A percentile compares a stretch with the other conserved stretches of the same genome.
Conservation (phyloP, 2,329 filamentous ascomycete genomes). For the Achaetomium macrosporum region DNA sequence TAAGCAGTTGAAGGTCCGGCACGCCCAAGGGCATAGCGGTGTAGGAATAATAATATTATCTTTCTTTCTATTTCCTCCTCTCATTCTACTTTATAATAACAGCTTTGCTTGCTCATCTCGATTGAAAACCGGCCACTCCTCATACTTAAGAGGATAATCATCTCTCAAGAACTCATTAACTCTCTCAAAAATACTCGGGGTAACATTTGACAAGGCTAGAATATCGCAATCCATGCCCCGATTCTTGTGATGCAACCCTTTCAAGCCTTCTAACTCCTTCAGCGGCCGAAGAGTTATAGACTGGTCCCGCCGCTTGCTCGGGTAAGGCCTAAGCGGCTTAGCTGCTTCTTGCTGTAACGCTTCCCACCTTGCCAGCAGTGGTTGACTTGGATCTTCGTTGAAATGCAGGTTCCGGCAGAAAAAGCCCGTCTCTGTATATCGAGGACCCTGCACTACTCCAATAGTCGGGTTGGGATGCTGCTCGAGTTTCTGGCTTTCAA, state of each 20-base stretch:
- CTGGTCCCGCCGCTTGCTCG: background rate
- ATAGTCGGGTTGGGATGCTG: slow-evolving; percentile 42
- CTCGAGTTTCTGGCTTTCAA: slow-evolving; percentile 38
- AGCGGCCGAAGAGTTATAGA: background rate
- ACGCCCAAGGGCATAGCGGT: too few species aligned
- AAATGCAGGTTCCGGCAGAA: slow-evolving; percentile 46
- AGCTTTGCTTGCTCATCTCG: too few species aligned
- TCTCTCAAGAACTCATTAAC: slow-evolving; percentile 11
- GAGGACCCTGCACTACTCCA: slow-evolving; percentile 51
- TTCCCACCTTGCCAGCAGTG: slow-evolving; percentile 41
- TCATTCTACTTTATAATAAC: too few species aligned
- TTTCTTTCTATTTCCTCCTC: too few species aligned
- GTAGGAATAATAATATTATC: too few species aligned
- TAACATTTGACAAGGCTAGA: slow-evolving; percentile 20
- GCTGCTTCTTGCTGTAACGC: slow-evolving; percentile 39
- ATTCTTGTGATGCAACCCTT: slow-evolving; percentile 5
- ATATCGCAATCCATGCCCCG: slow-evolving; percentile 5
- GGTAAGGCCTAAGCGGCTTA: slow-evolving; percentile 8
- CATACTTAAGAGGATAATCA: slow-evolving; percentile 19
- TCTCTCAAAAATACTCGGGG: slow-evolving; percentile 13
- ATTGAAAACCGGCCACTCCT: too few species aligned
- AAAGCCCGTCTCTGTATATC: slow-evolving; percentile 42
- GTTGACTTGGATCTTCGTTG: slow-evolving; percentile 36
- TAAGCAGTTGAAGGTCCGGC: too few species aligned
- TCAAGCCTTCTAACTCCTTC: background rate